Percentiles rank a stretch among this genome's conserved stretches.
Conservation (phyloP, 306 rosid genomes). For the Cucurbita maxima region DNA sequence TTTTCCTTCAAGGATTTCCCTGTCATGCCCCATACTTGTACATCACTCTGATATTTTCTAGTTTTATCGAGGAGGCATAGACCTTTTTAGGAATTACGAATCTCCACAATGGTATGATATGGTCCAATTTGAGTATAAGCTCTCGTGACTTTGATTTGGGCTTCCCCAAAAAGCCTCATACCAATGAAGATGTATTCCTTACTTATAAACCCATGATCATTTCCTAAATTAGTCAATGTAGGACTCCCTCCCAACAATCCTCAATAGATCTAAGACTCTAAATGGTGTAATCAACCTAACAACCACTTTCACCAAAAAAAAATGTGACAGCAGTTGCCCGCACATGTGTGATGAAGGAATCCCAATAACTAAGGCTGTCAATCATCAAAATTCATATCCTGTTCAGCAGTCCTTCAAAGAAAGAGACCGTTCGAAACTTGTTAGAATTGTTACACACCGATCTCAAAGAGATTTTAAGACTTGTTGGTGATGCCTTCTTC, state of each 20-base stretch:
- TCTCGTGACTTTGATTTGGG: too few species aligned
- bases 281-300: background rate
- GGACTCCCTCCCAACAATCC: too few species aligned
- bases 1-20: background rate
- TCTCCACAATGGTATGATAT: too few species aligned
- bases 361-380: background rate
- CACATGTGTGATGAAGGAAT: background rate
- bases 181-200: too few species aligned
- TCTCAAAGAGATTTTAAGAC: slow-evolving; percentile 70
- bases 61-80: background rate
- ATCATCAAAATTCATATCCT: background rate
- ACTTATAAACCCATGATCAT: too few species aligned
- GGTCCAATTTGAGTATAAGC: too few species aligned
- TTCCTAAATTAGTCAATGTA: too few species aligned
- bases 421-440: background rate
- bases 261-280: background rate
- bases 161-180: too few species aligned
- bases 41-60: background rate
- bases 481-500: slow-evolving; percentile 68
- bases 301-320: background rate
- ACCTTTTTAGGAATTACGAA: too few species aligned
- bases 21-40: background rate
- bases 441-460: slow-evolving; percentile 27
- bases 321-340: background rate
- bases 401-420: background rate